Base-by-base conservation (phyloP, 192 early-diverging fungal species). In the Rhizophagus sp. region DNA sequence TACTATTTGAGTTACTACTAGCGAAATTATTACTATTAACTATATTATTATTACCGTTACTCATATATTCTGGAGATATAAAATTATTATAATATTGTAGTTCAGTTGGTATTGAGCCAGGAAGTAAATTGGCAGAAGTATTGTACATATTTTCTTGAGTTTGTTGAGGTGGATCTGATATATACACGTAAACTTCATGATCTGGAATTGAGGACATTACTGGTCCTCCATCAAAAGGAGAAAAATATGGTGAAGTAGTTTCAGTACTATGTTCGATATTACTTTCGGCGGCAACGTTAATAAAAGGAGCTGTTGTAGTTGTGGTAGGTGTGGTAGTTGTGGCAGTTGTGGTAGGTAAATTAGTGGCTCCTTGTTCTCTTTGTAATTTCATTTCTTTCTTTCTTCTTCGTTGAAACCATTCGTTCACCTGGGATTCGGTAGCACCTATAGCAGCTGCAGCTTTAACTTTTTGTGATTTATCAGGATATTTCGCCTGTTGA, bases 341-440 rank as follows among this genome's bases (percentile, higher is more conserved):
- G 36, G 9, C 49, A 17, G 49, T 52, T 52, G 52, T 17, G 6
- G 52, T 22, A 7, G 52, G 17, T 7, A 22, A 22, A 22, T 57
- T 57, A 57, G 17, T 57, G 17, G 12, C 52, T 22, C 52, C 52
- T 57, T 17, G 19, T 19, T 57, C 52, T 57, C 52, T 57, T 57
- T 57, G 52, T 22, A 57, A 57, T 57, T 57, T 57, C 52, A 57
- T 57, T 57, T 70, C 68, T 44, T 70, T 70, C n/a, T 70, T 70
- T n/a, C 68, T 70, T n/a, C 68, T 70, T 44, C 68, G 68, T 70
- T 70, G 68, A 19, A 70, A 70, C 68, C 68, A 70, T n/a, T 70
- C 68, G 22, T 70, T 70, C 6, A 70, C 68, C 33, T 70, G 68
- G 12, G 39, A n/a, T 34, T 70, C 68, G 5, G 68, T 70, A 8